Percentiles rank a stretch among this genome's conserved stretches.
phyloP scores from a whole-genome alignment of 2,329 filamentous ascomycete species.

The Aspergillus eucalypticola region DNA sequence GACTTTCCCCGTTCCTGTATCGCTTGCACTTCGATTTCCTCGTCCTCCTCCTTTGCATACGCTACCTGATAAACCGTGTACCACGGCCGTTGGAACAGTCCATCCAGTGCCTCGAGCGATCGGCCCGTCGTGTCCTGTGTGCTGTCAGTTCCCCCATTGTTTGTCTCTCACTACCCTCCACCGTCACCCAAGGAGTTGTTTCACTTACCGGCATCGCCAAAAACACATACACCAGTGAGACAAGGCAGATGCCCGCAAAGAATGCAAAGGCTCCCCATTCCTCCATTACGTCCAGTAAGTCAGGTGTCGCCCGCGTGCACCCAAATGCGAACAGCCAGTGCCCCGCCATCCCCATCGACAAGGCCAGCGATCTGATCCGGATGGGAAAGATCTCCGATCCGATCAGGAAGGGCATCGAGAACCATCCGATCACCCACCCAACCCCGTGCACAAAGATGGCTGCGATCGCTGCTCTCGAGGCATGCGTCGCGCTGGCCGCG shows the following conservation, averaged over 20 bases:
- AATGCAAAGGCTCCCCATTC: constrained; percentile 28
- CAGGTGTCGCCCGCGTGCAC: constrained; percentile 24
- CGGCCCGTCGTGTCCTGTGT: constrained; percentile 22
- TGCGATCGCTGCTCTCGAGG: constrained; percentile 45
- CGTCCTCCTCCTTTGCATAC: constrained; percentile 14
- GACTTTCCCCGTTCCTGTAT: background rate
- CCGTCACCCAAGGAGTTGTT: no score
- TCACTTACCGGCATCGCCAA: constrained; percentile 23
- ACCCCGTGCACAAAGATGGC: constrained; percentile 50
- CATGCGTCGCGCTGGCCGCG: constrained; percentile 24
- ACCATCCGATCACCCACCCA: constrained; percentile 45
- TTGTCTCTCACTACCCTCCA: no score
- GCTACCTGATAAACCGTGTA: constrained; percentile 21
- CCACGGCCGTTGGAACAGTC: constrained; percentile 24
- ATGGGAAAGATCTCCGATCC: constrained; percentile 50
- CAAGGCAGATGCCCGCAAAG: constrained; percentile 21
- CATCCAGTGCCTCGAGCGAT: constrained; percentile 21
- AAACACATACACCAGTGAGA: constrained; percentile 23
- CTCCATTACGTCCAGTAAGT: constrained; percentile 23
- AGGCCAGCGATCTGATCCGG: constrained; percentile 44
- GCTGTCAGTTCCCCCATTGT: background rate
- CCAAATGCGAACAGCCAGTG: constrained; percentile 50
- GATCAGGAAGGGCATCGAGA: constrained; percentile 49
- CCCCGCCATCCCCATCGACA: constrained; percentile 4
- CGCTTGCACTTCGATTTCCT: background rate